Conservation (phyloP, 1,284 basidiomycete species). For the Austroboletus niveus region DNA sequence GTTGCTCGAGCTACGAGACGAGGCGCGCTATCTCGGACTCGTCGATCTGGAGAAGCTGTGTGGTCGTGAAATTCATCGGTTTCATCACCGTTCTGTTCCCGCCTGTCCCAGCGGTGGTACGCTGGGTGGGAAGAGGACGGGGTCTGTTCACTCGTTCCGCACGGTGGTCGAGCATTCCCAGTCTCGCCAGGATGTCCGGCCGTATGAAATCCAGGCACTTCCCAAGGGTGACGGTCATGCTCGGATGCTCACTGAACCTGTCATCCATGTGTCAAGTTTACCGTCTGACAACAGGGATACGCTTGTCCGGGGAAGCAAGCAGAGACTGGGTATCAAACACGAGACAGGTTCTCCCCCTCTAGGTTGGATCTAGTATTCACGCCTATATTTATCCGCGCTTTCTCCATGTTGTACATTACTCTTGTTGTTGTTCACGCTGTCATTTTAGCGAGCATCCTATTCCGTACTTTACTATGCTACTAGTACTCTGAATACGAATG, state of each 20-base stretch:
- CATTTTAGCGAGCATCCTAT: neutral
- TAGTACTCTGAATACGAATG: neutral
- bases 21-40: conserved; percentile 68
- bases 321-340: conserved; percentile 21
- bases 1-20: conserved; percentile 70
- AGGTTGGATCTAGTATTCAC: conserved; percentile 44
- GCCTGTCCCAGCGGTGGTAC: neutral
- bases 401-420: neutral
- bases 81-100: conserved; percentile 29
- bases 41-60: conserved; percentile 61
- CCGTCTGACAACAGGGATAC: conserved; percentile 29
- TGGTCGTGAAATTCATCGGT: conserved; percentile 56
- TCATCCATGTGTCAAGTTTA: conserved; percentile 3
- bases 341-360: conserved; percentile 34
- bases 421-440: neutral
- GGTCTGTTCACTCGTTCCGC: conserved; percentile 48
- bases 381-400: neutral
- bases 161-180: conserved; percentile 42
- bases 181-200: conserved; percentile 9
- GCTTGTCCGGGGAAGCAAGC: conserved; percentile 24
- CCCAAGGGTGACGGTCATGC: conserved; percentile 5
- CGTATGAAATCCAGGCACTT: conserved; percentile 4
- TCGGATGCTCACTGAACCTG: neutral
- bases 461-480: neutral
- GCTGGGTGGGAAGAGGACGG: conserved; percentile 32